Base-by-base conservation (phyloP, 352 stramenopile genomes). In the Lagenidium sp. region DNA sequence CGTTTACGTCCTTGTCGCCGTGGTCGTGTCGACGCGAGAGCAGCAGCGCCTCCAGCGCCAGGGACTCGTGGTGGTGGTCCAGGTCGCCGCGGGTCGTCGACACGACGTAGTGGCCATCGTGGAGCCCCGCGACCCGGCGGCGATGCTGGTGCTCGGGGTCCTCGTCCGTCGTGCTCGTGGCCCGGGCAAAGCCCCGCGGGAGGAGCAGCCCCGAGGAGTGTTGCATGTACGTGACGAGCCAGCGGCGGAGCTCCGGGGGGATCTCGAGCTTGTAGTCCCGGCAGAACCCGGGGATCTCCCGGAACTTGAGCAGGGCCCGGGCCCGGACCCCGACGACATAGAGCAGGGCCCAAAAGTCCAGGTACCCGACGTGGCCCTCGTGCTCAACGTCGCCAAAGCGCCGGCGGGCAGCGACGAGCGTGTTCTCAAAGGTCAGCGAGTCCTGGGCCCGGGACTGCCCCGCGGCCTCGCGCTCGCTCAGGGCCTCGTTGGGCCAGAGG, bases 271-370 rank as follows among this genome's bases (percentile, higher is more conserved):
- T 82, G 50, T 89, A 92, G 47, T 84, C 67, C 0, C 61, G 62
- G 34, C 76, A 87, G 41, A 89, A 89, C 1, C 63, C 78, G 15
- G 70, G 71, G 4, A 92, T 75, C 24, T 87, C 68, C 5, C 64
- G 58, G 51, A 89, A 82, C 40, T 68, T 65, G 34, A 87, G 60
- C 26, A 87, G 52, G 13, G 47, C 47, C 4, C 55, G 53, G 6
- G 68, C 76, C 11, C 69, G 82, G 12, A 87, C 44, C 0, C 66
- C 69, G 1, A 87, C 63, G 25, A 92, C 70, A 41, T 92, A 92
- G 0, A 92, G 52, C 68, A 92, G 84, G 0, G 66, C 73, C 71
- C 78, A 92, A 26, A 92, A 86, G 39, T 92, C 79, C 18, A 92
- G 49, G 43, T 92, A 92, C 36, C 76, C 87, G 1, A 89, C 59